Evolutionary conservation across 257 asterid genomes (phyloP), one percentile per base, ranked within the genome.

Genomic region (Verbena officinalis): DNA sequence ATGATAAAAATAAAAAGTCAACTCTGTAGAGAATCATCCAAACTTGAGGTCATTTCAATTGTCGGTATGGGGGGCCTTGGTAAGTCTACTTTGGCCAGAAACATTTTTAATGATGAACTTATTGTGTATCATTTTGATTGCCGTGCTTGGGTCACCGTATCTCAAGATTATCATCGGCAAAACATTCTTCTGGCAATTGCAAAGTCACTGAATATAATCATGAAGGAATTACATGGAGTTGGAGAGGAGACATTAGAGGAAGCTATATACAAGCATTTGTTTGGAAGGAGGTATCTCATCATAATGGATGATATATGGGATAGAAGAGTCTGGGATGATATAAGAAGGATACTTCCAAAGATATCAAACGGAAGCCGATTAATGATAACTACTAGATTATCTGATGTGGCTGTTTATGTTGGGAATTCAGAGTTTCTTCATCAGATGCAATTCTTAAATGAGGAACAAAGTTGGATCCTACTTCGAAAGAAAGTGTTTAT

Each of bases 51-150:
- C 68, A 12, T 62, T 12, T 27, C 68, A 23, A 21, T 48, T 19
- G 58, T 22, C 21, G 58, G 68, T 1, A 48, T 62, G 68, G 68
- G 68, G 12, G 67, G 67, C 22, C 23, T 61, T 6, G 55, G 67
- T 8, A 61, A 61, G 30, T 22, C 67, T 34, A 62, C 68, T 62
- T 9, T 62, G 7, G 68, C 68, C 0, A 48, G 19, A 62, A 16
- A 33, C 15, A 3, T 62, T 17, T 62, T 15, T 19, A 34, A 46
- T 17, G 68, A 62, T 62, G 14, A 9, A 6, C 33, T 27, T 27
- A 27, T 27, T 2, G 4, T 2, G 2, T 2, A 62, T 16, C 56
- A 11, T 8, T 62, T 48, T 48, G 21, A 62, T 10, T n/a, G 4
- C 2, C 56, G 13, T 17, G 58, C 33, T 17, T 62, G 58, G 68